Evolutionary conservation across 805 yeast species (phyloP), one percentile per base, ranked within the genome.

Genomic region (Yarrowia hollandica): DNA sequence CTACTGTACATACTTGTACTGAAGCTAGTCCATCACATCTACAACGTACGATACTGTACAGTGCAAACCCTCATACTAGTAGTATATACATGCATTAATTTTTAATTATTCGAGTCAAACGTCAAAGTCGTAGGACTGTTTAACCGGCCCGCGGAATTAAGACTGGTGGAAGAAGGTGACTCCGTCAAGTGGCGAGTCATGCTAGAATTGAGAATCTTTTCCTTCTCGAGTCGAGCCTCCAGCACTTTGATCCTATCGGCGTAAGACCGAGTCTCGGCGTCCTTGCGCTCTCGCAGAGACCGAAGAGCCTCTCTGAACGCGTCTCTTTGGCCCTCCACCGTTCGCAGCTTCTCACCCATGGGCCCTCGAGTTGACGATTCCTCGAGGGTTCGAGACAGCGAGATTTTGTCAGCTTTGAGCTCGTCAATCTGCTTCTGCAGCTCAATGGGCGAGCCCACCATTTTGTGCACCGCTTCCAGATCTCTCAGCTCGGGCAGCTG

Each of bases 281-380:
- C 74, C 55, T 73, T 71, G 30, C 76, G 69, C 57, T 72, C 76
- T 12, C 74, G 65, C 57, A 74, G 62, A 3, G 76, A 66, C n/a
- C 77, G 69, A 23, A 74, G 62, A 3, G 77, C 74, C 42, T 72
- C 73, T 54, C 75, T 70, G 22, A 74, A 65, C 11, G 73, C 77
- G 34, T 68, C 68, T 23, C 77, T 67, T 63, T 74, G 77, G 10
- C 63, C 25, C 39, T 69, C 72, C 21, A 71, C 69, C 3, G 66
- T 63, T 48, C 64, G 65, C 58, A 72, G 66, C 52, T 72, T 71
- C 19, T 69, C 72, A n/a, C 71, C 68, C 11, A 70, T 62, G 5
- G 72, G 71, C 5, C 74, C 73, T 16, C 67, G 61, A 10, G 65
- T 66, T 7, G 69, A 61, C 44, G 63, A 50, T 62, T 71, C 70